These are phyloP conservation scores for Camelina neglecta DNA, from an alignment of 345 rosid species.

Conservation along the genomic window DNA sequence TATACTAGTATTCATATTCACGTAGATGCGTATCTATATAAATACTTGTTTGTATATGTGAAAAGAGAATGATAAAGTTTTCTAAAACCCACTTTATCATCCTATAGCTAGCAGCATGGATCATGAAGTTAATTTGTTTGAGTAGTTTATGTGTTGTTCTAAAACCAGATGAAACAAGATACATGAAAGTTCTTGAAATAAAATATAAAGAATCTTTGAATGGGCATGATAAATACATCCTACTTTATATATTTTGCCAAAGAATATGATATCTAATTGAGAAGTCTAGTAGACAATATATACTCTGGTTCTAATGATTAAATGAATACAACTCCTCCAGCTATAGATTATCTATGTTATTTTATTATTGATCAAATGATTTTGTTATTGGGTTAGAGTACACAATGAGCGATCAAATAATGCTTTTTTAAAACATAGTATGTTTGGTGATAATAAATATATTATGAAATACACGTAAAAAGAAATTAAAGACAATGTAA, in stretches of 20 bases:
- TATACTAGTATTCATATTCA: neutral
- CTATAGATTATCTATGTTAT: conserved; percentile 31
- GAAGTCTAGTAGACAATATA: conserved; percentile 14
- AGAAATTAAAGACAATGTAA: conserved; percentile 21
- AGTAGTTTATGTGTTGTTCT: conserved; percentile 18
- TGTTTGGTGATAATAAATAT: conserved; percentile 6
- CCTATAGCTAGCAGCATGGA: conserved; percentile 21
- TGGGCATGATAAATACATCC: conserved; percentile 30
- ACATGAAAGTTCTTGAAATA: neutral
- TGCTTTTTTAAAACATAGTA: neutral
- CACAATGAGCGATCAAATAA: neutral
- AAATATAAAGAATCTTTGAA: conserved; percentile 32
- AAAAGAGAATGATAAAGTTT: conserved; percentile 40
- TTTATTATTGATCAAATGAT: conserved; percentile 9
- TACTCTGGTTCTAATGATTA: conserved; percentile 26
- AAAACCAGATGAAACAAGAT: neutral
- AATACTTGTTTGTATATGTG: conserved; percentile 16
- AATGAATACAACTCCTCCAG: conserved; percentile 33
- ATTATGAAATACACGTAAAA: neutral
- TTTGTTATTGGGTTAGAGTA: conserved; percentile 9
- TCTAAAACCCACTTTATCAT: neutral
- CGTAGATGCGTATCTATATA: conserved; percentile 5
- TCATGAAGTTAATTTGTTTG: conserved; percentile 18
- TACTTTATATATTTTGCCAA: conserved; percentile 9
- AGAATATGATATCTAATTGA: neutral